These are phyloP conservation scores for Fusarium citri DNA, from an alignment of 2,329 filamentous ascomycete genomes.

Conservation along the genomic window DNA sequence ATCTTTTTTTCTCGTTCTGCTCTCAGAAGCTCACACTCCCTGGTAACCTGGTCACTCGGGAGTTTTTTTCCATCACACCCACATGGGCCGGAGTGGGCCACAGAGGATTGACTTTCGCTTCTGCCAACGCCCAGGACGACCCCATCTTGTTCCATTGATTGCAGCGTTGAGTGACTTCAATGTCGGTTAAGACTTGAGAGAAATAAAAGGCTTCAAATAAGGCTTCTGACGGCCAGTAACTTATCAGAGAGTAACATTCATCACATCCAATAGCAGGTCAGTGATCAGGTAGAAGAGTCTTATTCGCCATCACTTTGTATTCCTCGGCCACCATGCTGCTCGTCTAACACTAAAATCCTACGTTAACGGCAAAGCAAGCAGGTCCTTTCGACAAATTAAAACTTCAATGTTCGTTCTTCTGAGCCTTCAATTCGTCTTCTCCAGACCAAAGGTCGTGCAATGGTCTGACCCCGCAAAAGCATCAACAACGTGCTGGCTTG, in stretches of 20 bases:
- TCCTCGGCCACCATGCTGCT: neutral
- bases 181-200: neutral
- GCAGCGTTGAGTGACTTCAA: conserved; percentile 2
- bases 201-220: neutral
- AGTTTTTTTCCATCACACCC: conserved; percentile 33
- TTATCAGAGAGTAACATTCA: neutral
- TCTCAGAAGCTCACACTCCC: conserved; percentile 4
- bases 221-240: neutral
- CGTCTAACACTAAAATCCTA: neutral
- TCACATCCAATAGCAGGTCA: conserved; percentile 17
- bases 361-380: neutral
- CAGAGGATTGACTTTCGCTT: conserved; percentile 19
- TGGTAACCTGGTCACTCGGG: conserved; percentile 38
- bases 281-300: conserved; percentile 10
- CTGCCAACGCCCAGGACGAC: neutral
- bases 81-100: conserved; percentile 31
- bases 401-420: neutral
- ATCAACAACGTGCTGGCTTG: conserved; percentile 1
- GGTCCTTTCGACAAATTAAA: neutral
- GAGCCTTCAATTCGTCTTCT: neutral
- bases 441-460: conserved; percentile 23
- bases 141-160: conserved; percentile 14
- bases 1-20: conserved; percentile 12
- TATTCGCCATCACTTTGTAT: conserved; percentile 17
- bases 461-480: conserved; percentile 19